Evolutionary conservation across 2,329 filamentous ascomycete species (phyloP).

Genomic region (Aspergillus phoenicis): DNA sequence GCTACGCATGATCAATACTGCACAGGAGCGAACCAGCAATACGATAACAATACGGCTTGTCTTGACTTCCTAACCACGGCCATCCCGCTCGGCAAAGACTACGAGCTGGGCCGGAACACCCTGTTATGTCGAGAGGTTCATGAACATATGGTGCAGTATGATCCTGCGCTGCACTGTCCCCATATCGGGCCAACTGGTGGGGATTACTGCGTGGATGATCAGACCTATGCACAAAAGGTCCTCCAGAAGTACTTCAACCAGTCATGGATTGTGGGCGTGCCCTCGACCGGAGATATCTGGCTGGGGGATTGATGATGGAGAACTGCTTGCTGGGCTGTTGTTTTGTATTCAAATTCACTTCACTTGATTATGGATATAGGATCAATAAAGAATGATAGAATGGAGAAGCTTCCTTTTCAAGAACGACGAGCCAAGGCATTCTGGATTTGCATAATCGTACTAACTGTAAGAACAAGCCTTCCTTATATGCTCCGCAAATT

Average conservation of each 20-base stretch:
- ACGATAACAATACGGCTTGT: slow-evolving; percentile 19
- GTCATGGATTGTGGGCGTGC: slow-evolving; percentile 28
- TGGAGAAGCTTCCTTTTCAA: no score
- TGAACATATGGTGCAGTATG: slow-evolving; percentile 33
- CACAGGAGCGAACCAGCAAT: slow-evolving; percentile 26
- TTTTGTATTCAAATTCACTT: no score
- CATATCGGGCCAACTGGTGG: slow-evolving; percentile 32
- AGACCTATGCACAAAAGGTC: slow-evolving; percentile 26
- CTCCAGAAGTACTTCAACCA: slow-evolving; percentile 28
- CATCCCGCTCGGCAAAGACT: slow-evolving; percentile 26
- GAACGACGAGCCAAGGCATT: no score
- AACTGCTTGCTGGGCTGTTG: no score
- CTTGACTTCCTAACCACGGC: slow-evolving; percentile 22
- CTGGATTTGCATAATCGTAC: no score
- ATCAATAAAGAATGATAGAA: no score
- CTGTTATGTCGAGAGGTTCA: slow-evolving; percentile 33
- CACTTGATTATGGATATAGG: no score
- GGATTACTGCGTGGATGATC: slow-evolving; percentile 32
- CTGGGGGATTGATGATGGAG: background rate
- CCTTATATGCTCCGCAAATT: no score
- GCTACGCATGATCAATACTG: slow-evolving; percentile 26
- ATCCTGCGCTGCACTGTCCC: slow-evolving; percentile 29
- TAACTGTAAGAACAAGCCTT: no score
- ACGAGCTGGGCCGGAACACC: slow-evolving; percentile 30
- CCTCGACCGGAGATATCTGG: slow-evolving; percentile 25